Percentiles rank a stretch among this genome's conserved stretches.
Conservation (phyloP, 2,329 filamentous ascomycete genomes). For the Davidsoniella neocaledoniae region DNA sequence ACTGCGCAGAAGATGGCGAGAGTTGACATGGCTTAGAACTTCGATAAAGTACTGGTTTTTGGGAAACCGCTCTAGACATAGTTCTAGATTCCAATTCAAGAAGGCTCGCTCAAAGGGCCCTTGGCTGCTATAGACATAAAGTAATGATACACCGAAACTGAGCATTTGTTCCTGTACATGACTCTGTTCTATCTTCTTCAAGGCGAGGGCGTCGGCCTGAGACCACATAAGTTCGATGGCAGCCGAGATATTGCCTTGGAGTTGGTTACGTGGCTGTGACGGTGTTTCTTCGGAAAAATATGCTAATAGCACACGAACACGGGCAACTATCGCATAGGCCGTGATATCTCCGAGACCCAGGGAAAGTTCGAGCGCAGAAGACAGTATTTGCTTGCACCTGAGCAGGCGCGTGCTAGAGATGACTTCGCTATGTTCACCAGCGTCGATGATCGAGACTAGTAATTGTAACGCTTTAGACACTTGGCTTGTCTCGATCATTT, state of each 20-base stretch:
- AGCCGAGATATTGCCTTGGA: conserved; percentile 40
- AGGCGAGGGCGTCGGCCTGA: conserved; percentile 27
- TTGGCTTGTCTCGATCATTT: conserved; percentile 25
- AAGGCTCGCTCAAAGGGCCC: conserved; percentile 51
- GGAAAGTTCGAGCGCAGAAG: conserved; percentile 35
- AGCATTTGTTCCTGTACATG: conserved; percentile 45
- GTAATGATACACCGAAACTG: conserved; percentile 48
- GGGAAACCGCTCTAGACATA: conserved; percentile 49
- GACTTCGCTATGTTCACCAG: conserved; percentile 12
- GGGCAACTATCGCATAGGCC: conserved; percentile 37
- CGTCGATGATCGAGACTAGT: conserved; percentile 25
- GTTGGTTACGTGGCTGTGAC: conserved; percentile 26
- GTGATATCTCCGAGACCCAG: conserved; percentile 32
- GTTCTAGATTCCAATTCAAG: conserved; percentile 43
- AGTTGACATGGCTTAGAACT: conserved; percentile 58
- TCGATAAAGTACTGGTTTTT: conserved; percentile 60
- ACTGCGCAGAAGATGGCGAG: conserved; percentile 56
- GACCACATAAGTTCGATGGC: conserved; percentile 26
- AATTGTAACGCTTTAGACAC: conserved; percentile 19
- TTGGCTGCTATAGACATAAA: conserved; percentile 42
- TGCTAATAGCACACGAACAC: conserved; percentile 46
- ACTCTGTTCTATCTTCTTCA: conserved; percentile 20
- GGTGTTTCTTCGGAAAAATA: conserved; percentile 39
- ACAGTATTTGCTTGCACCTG: conserved; percentile 36
- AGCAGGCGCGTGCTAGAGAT: conserved; percentile 28